Conservation (phyloP, 2,329 filamentous ascomycete species). For the Ophiostoma novo-ulmi region DNA sequence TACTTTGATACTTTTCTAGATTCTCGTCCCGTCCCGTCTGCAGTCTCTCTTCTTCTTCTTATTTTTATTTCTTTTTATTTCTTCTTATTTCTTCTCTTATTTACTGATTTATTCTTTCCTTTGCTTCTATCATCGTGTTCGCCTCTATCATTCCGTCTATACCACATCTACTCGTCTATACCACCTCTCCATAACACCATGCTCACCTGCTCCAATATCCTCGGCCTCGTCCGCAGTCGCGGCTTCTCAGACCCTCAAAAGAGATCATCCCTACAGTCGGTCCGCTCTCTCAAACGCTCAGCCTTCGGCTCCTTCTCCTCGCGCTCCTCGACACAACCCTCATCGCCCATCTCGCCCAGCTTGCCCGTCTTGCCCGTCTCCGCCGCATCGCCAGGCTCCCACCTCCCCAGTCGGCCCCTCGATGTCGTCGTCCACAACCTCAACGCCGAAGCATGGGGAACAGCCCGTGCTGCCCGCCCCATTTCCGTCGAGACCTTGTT, state of each 20-base stretch:
- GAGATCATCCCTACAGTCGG: not conserved
- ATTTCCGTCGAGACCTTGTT: constrained; percentile 18
- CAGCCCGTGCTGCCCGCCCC: constrained; percentile 14
- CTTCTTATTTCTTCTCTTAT: not conserved
- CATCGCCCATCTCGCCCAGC: not conserved
- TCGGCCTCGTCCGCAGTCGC: constrained; percentile 1
- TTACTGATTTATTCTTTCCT: not conserved
- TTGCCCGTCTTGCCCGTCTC: not conserved
- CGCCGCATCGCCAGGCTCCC: not conserved
- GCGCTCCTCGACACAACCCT: not conserved
- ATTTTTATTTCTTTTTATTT: not conserved
- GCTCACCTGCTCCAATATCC: constrained; percentile 3
- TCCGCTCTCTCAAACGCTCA: constrained; percentile 1
- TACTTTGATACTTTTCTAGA: not conserved
- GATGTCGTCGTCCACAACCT: constrained; percentile 24
- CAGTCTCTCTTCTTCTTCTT: not conserved
- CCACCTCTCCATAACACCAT: not conserved
- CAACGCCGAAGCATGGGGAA: constrained; percentile 17
- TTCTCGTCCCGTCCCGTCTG: not conserved
- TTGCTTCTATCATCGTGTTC: not conserved
- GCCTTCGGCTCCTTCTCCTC: constrained; percentile 8
- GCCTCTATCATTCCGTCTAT: not conserved
- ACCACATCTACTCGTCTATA: not conserved
- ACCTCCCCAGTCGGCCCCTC: not conserved
- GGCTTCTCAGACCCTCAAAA: not conserved